phyloP scores from a whole-genome alignment of 805 yeast genomes.

The Metschnikowia shivogae region DNA sequence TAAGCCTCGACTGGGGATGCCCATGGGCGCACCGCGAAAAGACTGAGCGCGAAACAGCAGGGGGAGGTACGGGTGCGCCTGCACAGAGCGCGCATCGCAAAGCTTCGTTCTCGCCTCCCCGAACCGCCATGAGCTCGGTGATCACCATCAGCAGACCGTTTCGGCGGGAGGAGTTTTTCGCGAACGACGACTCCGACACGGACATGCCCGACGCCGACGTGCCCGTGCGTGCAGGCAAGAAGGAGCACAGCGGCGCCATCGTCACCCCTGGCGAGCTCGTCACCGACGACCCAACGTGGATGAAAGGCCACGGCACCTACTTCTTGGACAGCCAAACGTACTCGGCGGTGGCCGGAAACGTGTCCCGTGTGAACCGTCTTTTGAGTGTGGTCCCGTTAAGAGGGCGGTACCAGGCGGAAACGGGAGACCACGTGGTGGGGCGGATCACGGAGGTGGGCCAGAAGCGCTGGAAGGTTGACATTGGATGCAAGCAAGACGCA shows the following conservation, averaged over 20 bases:
- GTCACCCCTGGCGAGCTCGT: conserved; percentile 96
- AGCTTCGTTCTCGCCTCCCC: too few relatives aligned
- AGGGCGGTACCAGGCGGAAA: conserved; percentile 87
- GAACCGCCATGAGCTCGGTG: conserved; percentile 17
- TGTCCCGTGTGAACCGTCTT: conserved; percentile 79
- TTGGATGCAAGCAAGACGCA: conserved; percentile 93
- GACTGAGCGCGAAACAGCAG: too few relatives aligned
- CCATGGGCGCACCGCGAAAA: background rate
- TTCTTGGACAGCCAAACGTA: conserved; percentile 68
- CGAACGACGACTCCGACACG: conserved; percentile 36
- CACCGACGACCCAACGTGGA: conserved; percentile 96
- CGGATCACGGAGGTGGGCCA: conserved; percentile 91
- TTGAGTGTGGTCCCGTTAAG: conserved; percentile 81
- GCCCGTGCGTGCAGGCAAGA: conserved; percentile 9
- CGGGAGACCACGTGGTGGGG: conserved; percentile 95
- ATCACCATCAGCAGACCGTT: conserved; percentile 36
- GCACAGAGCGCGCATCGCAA: background rate
- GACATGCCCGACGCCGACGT: conserved; percentile 20
- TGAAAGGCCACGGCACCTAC: conserved; percentile 98
- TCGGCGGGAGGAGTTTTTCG: conserved; percentile 7
- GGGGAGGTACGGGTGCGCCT: background rate
- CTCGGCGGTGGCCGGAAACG: conserved; percentile 90
- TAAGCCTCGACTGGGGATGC: background rate
- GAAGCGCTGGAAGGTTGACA: conserved; percentile 94
- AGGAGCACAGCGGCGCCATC: conserved; percentile 28